These are phyloP conservation scores for Amaranthus palmeri DNA, from an alignment of 148 eudicot species.

Conservation along the genomic window DNA sequence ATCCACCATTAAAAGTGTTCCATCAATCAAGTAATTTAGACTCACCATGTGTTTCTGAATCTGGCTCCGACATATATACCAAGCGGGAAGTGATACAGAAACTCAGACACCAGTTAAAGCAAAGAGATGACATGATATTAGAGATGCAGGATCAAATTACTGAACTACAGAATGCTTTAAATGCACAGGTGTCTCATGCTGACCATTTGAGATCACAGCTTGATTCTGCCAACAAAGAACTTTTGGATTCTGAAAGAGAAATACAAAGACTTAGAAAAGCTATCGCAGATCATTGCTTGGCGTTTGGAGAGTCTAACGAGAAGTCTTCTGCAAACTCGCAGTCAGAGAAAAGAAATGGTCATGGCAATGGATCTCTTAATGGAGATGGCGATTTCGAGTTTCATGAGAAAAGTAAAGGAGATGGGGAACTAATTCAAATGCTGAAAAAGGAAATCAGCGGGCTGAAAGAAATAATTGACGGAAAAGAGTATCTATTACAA, in stretches of 20 bases:
- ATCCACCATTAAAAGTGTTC: conserved; percentile 76
- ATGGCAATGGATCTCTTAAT: conserved; percentile 49
- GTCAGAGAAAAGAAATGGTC: conserved; percentile 51
- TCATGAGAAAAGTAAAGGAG: conserved; percentile 38
- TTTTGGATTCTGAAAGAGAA: conserved; percentile 81
- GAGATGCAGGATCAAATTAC: conserved; percentile 96
- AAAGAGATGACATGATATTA: conserved; percentile 82
- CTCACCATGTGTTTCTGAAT: conserved; percentile 87
- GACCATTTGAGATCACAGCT: conserved; percentile 70
- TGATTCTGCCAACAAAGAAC: conserved; percentile 69
- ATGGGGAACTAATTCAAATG: conserved; percentile 58
- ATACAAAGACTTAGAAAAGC: conserved; percentile 89
- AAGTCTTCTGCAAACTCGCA: conserved; percentile 40
- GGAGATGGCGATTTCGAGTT: conserved; percentile 38
- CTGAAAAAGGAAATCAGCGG: conserved; percentile 73
- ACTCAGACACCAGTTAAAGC: conserved; percentile 88
- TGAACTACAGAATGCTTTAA: conserved; percentile 66
- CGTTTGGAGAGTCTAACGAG: conserved; percentile 40
- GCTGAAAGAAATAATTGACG: conserved; percentile 75
- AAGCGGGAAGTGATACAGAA: conserved; percentile 93
- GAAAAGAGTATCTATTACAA: conserved; percentile 70
- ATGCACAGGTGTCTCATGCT: conserved; percentile 59
- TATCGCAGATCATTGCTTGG: conserved; percentile 80
- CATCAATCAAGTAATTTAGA: conserved; percentile 82
- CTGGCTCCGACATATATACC: conserved; percentile 89